Percentiles rank a stretch among this genome's conserved stretches.
Conservation (phyloP, 2,329 filamentous ascomycete genomes). For the Aaosphaeria arxii region DNA sequence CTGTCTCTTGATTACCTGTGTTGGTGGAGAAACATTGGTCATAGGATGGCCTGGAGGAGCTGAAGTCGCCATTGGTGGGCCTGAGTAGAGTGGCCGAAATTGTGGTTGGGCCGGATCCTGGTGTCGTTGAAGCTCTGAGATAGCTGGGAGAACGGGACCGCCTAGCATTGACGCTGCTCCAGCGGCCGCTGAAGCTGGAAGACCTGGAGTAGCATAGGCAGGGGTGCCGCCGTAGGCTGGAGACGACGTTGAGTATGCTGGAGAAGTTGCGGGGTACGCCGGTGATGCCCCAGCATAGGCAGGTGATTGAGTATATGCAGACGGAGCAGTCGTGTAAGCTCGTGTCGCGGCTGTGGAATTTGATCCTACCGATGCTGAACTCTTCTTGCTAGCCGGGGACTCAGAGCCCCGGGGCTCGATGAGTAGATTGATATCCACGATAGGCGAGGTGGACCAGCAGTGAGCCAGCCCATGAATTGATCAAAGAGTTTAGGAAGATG, state of each 20-base stretch:
- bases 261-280: slow-evolving; percentile 27
- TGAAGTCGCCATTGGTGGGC: slow-evolving; percentile 36
- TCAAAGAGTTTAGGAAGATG: slow-evolving; percentile 11
- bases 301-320: slow-evolving; percentile 34
- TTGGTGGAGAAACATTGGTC: slow-evolving; percentile 30
- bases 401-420: slow-evolving; percentile 75
- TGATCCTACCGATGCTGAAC: slow-evolving; percentile 36
- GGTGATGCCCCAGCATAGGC: slow-evolving; percentile 29
- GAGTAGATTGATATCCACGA: slow-evolving; percentile 92
- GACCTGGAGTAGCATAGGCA: slow-evolving; percentile 20
- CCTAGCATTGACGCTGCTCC: slow-evolving; percentile 29
- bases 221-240: slow-evolving; percentile 25
- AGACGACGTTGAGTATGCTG: slow-evolving; percentile 26
- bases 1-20: slow-evolving; percentile 32
- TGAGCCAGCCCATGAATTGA: slow-evolving; percentile 41
- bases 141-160: slow-evolving; percentile 37
- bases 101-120: slow-evolving; percentile 38
- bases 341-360: slow-evolving; percentile 42
- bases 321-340: slow-evolving; percentile 33
- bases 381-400: slow-evolving; percentile 54
- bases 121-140: slow-evolving; percentile 35
- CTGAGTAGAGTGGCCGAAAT: slow-evolving; percentile 37
- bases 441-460: slow-evolving; percentile 56
- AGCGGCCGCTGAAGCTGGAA: slow-evolving; percentile 21
- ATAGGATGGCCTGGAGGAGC: slow-evolving; percentile 20